These are phyloP conservation scores for Alternaria arbusti DNA, from an alignment of 2,329 filamentous ascomycete genomes.

Conservation along the genomic window DNA sequence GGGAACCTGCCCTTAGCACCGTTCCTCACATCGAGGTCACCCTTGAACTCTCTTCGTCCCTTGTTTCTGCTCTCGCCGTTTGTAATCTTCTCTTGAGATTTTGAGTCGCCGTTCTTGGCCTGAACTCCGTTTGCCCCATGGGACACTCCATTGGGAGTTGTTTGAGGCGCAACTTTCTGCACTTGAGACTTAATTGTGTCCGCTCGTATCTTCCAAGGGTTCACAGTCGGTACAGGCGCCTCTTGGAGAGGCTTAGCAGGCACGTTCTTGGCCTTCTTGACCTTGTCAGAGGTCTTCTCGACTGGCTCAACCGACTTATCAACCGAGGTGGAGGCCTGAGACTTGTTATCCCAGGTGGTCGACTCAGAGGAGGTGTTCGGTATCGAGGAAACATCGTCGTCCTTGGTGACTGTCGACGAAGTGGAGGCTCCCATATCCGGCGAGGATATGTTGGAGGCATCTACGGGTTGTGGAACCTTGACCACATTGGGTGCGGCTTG, in stretches of 20 bases:
- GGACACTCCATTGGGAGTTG: constrained; percentile 27
- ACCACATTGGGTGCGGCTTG: constrained; percentile 24
- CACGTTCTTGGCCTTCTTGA: constrained; percentile 50
- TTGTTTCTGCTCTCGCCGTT: constrained; percentile 27
- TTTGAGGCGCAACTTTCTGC: constrained; percentile 51
- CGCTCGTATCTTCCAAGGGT: constrained; percentile 83
- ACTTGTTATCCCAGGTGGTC: constrained; percentile 70
- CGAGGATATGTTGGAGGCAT: constrained; percentile 51
- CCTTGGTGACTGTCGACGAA: constrained; percentile 61
- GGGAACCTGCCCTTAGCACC: constrained; percentile 30
- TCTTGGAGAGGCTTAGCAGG: constrained; percentile 71
- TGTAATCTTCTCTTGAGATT: constrained; percentile 26
- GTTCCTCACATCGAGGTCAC: constrained; percentile 37
- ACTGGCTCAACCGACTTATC: constrained; percentile 65
- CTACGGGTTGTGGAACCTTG: constrained; percentile 17
- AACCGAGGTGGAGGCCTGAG: constrained; percentile 66
- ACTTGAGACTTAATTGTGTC: constrained; percentile 67
- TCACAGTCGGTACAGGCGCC: constrained; percentile 82
- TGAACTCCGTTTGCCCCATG: constrained; percentile 14
- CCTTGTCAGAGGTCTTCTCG: constrained; percentile 62
- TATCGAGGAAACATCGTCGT: constrained; percentile 66
- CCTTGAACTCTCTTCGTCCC: constrained; percentile 34
- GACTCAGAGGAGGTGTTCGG: constrained; percentile 70
- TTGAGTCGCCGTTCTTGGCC: constrained; percentile 34
- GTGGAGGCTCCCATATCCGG: constrained; percentile 63